Conservation (phyloP, 1,284 basidiomycete genomes). For the Puccinia coronata region DNA sequence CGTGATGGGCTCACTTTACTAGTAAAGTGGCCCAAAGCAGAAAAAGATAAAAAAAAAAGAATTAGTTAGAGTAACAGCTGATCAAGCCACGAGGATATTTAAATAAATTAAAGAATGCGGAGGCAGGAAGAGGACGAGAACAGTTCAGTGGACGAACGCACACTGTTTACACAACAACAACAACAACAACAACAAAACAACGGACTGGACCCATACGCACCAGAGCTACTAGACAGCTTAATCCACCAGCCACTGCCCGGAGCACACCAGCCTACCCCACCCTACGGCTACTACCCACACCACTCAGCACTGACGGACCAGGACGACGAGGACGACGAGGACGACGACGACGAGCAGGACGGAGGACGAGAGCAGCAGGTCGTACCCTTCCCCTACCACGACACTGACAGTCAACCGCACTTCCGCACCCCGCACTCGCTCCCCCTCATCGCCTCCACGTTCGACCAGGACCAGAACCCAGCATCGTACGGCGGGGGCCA, state of each 20-base stretch:
- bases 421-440: neutral
- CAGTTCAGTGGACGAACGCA: neutral
- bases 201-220: conserved; percentile 17
- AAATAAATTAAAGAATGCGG: neutral
- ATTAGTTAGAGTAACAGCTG: no score
- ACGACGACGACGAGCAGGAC: neutral
- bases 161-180: neutral
- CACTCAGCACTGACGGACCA: neutral
- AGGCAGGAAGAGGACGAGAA: neutral
- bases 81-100: no score
- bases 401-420: neutral
- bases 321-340: conserved; percentile 13
- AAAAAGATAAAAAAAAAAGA: neutral
- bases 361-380: neutral
- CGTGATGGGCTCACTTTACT: no score
- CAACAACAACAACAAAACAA: neutral
- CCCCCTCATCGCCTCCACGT: neutral
- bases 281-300: conserved; percentile 24
- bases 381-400: neutral
- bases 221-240: neutral
- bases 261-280: neutral
- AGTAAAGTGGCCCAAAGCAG: no score
- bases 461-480: conserved; percentile 43
- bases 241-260: conserved; percentile 4
- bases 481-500: conserved; percentile 38